Base-by-base conservation (phyloP, 169 alveolate species). In the Babesia ovata region DNA sequence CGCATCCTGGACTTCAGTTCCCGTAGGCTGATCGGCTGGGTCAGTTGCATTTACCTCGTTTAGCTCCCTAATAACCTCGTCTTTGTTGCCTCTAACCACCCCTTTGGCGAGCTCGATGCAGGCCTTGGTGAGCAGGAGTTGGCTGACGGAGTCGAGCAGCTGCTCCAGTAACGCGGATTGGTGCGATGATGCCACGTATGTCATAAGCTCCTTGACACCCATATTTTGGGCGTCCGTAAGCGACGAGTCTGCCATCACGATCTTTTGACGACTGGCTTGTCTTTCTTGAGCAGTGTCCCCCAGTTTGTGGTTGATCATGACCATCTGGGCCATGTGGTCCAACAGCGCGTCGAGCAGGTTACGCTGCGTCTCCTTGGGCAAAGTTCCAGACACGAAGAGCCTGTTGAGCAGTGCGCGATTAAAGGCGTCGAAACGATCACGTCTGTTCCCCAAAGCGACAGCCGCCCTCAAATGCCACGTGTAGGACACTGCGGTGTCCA, bases 401-500 rank as follows among this genome's bases (percentile, higher is more conserved):
- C 71, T 69, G 54, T 79, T 70, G 46, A 79, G 44, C 0, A 79
- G 70, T 4, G 45, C 69, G 28, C 70, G 53, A 24, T 44, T 59
- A 29, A 79, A 79, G 19, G 16, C 42, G 49, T 39, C 70, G 53
- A 69, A 79, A 14, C 71, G 21, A n/a, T n/a, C 45, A 4, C 45
- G 63, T 22, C 61, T 19, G 59, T 45, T 63, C 11, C 82, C 87
- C 26, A 13, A 4, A 4, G 71, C 48, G 12, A 70, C 81, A 13
- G 66, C 42, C 19, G 26, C 39, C 42, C 54, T 28, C 58, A 79
- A 48, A 36, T 54, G 70, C 74, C 81, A 59, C 24, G 58, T 39
- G 44, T 79, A 79, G n/a, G 83, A 50, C 44, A 70, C 58, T 3
- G 71, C 81, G 24, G 87, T 79, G 57, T 79, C 87, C 76, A 79